Percentiles rank a stretch among this genome's conserved stretches.
These are phyloP conservation scores for Aspergillus bertholletiae DNA, from an alignment of 495 filamentous ascomycete genomes.

Conservation along the genomic window DNA sequence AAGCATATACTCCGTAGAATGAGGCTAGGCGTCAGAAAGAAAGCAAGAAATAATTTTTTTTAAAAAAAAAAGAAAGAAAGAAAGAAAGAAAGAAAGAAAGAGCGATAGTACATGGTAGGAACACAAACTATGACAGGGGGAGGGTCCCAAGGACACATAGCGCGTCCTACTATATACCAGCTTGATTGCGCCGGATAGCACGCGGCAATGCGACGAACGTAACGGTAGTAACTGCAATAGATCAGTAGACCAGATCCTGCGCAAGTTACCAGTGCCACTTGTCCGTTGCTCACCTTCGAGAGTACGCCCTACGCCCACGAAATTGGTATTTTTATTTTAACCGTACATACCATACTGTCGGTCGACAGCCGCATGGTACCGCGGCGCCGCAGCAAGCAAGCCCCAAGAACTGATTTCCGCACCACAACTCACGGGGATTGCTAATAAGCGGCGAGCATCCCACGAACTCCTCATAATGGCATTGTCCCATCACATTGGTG, in stretches of 20 bases:
- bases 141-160: background rate
- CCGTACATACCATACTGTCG: background rate
- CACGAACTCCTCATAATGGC: background rate
- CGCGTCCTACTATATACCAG: background rate
- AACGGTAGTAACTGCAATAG: background rate
- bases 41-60: no score
- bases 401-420: background rate
- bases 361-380: background rate
- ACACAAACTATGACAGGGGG: no score
- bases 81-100: no score
- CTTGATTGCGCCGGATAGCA: background rate
- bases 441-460: background rate
- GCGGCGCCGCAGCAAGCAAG: constrained; percentile 6
- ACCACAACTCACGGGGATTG: background rate
- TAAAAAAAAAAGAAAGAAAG: no score
- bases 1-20: no score
- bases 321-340: no score
- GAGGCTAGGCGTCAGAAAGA: no score
- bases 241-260: background rate
- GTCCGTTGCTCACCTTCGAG: background rate
- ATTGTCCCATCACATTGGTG: background rate
- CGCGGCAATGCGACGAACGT: background rate
- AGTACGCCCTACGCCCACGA: background rate
- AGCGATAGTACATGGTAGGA: no score
- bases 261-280: background rate